Evolutionary conservation across 495 filamentous ascomycete species (phyloP).

Genomic region (Lichenothelia convexa): DNA sequence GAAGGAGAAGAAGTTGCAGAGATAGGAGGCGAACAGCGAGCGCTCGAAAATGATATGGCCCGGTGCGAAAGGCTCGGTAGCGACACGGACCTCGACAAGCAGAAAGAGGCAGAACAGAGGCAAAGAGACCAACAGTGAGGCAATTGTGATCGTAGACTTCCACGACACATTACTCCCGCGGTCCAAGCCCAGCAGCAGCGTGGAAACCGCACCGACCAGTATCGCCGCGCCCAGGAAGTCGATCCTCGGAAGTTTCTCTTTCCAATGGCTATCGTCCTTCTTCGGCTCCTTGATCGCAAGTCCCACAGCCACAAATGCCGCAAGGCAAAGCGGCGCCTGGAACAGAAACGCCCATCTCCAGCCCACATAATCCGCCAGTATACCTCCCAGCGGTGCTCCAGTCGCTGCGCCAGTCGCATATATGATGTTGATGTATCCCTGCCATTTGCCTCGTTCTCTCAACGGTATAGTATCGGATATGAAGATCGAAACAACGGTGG

Average conservation of each 20-base stretch:
- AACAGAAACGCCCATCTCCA: slow-evolving; percentile 72
- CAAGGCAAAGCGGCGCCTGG: slow-evolving; percentile 50
- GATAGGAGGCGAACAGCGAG: slow-evolving; percentile 46
- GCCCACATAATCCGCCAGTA: slow-evolving; percentile 56
- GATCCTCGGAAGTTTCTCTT: slow-evolving; percentile 47
- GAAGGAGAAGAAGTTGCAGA: slow-evolving; percentile 63
- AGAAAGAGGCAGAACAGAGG: slow-evolving; percentile 49
- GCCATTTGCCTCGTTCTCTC: slow-evolving; percentile 61
- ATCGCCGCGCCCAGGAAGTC: slow-evolving; percentile 63
- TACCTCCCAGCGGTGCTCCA: slow-evolving; percentile 60
- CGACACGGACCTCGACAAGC: slow-evolving; percentile 52
- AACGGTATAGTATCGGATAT: slow-evolving; percentile 62
- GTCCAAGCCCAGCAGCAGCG: slow-evolving; percentile 59
- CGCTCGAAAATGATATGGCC: slow-evolving; percentile 59
- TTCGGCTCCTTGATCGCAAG: slow-evolving; percentile 43
- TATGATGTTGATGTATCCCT: slow-evolving; percentile 69
- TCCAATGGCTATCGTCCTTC: slow-evolving; percentile 37
- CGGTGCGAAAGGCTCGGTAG: slow-evolving; percentile 62
- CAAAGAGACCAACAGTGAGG: slow-evolving; percentile 36
- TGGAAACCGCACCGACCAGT: slow-evolving; percentile 49
- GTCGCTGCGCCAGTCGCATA: slow-evolving; percentile 49
- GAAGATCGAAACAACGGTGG: slow-evolving; percentile 58
- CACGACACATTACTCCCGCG: slow-evolving; percentile 60
- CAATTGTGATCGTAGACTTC: slow-evolving; percentile 38
- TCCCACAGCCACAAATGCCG: slow-evolving; percentile 47